These are phyloP conservation scores for Pseudophaeomoniella oleicola DNA, from an alignment of 2,329 filamentous ascomycete species.

Conservation along the genomic window DNA sequence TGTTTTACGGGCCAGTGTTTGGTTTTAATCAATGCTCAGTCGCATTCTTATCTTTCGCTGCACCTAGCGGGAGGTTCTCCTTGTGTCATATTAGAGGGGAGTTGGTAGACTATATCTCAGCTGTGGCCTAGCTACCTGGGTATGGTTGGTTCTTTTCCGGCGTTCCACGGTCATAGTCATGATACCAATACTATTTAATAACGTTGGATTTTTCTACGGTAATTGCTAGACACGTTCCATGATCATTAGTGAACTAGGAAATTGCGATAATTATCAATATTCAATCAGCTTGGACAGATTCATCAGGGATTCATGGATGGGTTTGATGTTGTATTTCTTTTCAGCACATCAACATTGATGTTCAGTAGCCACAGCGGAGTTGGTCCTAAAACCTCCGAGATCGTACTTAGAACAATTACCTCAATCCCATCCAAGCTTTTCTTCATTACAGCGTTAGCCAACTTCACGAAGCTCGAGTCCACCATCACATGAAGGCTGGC, in stretches of 20 bases:
- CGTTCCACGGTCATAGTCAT: not conserved
- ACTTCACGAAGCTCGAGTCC: not conserved
- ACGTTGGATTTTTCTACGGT: slow-evolving; percentile 2
- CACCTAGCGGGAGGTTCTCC: not conserved
- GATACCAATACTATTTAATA: slow-evolving; percentile 1
- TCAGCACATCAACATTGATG: too few species aligned
- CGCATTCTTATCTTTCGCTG: not conserved
- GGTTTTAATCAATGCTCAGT: not conserved
- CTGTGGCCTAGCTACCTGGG: not conserved
- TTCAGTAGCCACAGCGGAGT: too few species aligned
- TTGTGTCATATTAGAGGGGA: not conserved
- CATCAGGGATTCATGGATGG: too few species aligned
- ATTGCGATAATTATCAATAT: too few species aligned
- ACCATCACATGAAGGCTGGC: slow-evolving; percentile 7
- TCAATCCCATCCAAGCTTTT: not conserved
- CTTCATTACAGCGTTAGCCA: not conserved
- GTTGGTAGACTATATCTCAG: not conserved
- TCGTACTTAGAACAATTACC: slow-evolving; percentile 1
- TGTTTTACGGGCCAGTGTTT: too few species aligned
- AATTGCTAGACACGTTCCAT: slow-evolving; percentile 3
- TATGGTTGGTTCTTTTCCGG: not conserved
- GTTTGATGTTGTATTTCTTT: too few species aligned
- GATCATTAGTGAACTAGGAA: too few species aligned
- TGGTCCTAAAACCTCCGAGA: too few species aligned
- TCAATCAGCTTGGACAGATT: too few species aligned